phyloP scores from a whole-genome alignment of 169 alveolate genomes.

The Amoebophrya sp. region DNA sequence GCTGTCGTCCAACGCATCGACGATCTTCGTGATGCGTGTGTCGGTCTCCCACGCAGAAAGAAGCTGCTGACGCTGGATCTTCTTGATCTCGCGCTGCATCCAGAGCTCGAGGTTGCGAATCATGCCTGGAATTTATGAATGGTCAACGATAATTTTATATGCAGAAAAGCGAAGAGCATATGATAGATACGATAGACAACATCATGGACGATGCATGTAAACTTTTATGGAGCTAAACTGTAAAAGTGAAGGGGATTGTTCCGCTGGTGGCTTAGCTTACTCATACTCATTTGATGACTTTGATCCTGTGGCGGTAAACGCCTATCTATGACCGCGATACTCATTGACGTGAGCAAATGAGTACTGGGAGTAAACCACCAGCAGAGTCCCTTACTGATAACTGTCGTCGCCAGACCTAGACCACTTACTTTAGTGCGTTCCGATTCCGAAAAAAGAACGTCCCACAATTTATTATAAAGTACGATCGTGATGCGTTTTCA shows the following conservation, averaged over 20 bases:
- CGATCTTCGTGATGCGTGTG: background rate
- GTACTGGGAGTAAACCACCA: background rate
- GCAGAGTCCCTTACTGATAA: too few species aligned
- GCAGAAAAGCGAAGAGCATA: too few species aligned
- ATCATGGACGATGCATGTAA: too few species aligned
- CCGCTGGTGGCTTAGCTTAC: too few species aligned
- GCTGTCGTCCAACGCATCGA: background rate
- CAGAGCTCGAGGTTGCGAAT: too few species aligned
- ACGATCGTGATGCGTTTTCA: background rate
- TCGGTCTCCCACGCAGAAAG: background rate
- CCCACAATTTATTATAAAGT: background rate
- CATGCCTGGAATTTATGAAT: too few species aligned
- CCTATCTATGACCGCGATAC: background rate
- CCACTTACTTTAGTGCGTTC: background rate
- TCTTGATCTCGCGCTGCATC: background rate
- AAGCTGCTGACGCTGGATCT: background rate
- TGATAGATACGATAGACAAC: too few species aligned
- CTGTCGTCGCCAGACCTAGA: background rate
- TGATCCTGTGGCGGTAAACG: background rate
- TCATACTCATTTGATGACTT: too few species aligned
- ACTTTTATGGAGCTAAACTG: background rate
- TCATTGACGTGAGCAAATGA: background rate
- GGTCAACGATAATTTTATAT: too few species aligned
- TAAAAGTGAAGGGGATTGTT: too few species aligned
- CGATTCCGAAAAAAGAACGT: background rate